Evolutionary conservation across 208 protist genomes (phyloP), one percentile per base, ranked within the genome.

Genomic region (Porcisia deanei): DNA sequence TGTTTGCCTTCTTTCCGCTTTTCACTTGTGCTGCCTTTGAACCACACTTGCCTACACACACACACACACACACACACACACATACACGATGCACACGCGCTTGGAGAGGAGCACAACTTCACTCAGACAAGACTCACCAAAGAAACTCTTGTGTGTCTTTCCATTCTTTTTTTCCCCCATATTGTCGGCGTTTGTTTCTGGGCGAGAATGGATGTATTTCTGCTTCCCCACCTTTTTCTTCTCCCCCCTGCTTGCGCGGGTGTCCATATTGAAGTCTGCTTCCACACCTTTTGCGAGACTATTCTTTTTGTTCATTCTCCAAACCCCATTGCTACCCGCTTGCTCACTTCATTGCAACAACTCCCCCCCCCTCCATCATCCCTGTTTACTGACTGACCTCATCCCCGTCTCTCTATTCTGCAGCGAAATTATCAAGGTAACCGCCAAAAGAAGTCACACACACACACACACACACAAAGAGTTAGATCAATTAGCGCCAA

Each of bases 261-360:
- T 18, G 22, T 67, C 9, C 63, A n/a, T 41, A 12, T 49, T 25
- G 37, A 45, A 53, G n/a, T 63, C 22, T 47, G 41, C 30, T 30
- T 30, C 30, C 30, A 52, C 54, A 45, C 22, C 25, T 68, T 30
- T 22, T 14, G 47, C 30, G 57, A 55, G 60, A 25, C 22, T 81
- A 58, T 67, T 67, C 63, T 67, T 67, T 67, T 64, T 64, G 37
- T 64, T 45, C 39, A 9, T 12, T 30, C 16, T 67, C 8, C 5
- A 43, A 41, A 49, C 3, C 22, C 34, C 25, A 37, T 67, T 43
- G 63, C 63, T 25, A 22, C 4, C 34, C 20, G n/a, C 61, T 58
- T 25, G 73, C 73, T 71, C 30, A 74, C 25, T 81, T 10, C 54
- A 30, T 53, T 54, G 58, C 41, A 30, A 47, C 43, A 64, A 30